Conservation (phyloP, 139 green algal species). For the Chlamydomonas schloesseri region DNA sequence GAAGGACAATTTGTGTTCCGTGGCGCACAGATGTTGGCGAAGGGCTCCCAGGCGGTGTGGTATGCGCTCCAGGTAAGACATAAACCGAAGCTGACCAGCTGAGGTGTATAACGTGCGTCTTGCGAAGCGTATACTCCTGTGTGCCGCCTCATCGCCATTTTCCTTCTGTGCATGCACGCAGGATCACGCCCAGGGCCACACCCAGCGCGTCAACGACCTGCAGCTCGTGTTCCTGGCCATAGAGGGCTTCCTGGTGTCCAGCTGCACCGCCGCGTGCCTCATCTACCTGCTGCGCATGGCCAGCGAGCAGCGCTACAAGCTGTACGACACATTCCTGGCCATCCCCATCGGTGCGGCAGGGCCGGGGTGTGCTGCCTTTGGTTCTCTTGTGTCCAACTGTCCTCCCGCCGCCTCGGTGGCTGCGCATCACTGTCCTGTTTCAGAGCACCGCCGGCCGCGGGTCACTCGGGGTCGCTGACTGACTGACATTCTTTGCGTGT, state of each 20-base stretch:
- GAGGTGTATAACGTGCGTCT: no score
- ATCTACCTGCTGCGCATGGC: conserved; percentile 9
- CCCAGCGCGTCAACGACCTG: conserved; percentile 10
- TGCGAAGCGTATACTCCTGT: no score
- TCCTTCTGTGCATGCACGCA: background rate
- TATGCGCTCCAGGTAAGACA: background rate
- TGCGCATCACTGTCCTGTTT: no score
- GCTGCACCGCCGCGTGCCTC: background rate
- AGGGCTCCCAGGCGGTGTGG: background rate
- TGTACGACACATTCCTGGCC: conserved; percentile 32
- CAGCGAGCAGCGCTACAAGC: conserved; percentile 10
- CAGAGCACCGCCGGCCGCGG: no score
- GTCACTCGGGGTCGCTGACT: no score
- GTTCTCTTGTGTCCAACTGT: no score
- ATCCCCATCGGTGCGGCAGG: conserved; percentile 17
- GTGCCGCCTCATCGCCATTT: background rate
- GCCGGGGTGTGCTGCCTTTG: no score
- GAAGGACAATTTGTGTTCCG: background rate
- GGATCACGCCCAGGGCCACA: background rate
- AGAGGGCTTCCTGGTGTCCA: background rate
- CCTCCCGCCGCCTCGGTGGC: no score
- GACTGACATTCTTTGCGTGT: no score
- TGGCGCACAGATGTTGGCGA: background rate
- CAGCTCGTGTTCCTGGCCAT: conserved; percentile 25
- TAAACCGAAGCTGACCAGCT: no score